These are phyloP conservation scores for Penicillium sp. DNA, from an alignment of 2,329 filamentous ascomycete genomes.

Conservation along the genomic window DNA sequence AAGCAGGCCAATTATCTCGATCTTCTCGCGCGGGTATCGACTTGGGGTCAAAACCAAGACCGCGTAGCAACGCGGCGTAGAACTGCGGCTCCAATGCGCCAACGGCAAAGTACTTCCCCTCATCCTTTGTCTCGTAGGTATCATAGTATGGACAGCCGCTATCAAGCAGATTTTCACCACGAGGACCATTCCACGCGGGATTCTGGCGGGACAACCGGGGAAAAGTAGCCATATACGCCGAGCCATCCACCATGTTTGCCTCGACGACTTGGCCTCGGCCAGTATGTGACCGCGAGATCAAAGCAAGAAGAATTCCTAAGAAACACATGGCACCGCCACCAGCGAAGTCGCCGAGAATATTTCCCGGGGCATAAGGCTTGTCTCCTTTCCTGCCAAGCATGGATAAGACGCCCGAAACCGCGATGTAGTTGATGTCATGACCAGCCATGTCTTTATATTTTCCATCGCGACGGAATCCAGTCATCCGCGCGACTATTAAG, in stretches of 20 bases:
- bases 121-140: conserved; percentile 77
- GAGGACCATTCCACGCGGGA: conserved; percentile 54
- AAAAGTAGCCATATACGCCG: conserved; percentile 70
- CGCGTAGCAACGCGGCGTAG: conserved; percentile 61
- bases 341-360: conserved; percentile 85
- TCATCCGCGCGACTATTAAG: conserved; percentile 78
- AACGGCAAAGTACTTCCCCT: conserved; percentile 70
- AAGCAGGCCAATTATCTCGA: conserved; percentile 59
- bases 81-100: conserved; percentile 87
- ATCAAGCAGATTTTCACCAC: conserved; percentile 75
- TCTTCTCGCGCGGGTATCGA: conserved; percentile 52
- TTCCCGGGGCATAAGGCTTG: conserved; percentile 71
- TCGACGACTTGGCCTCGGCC: conserved; percentile 83
- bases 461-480: conserved; percentile 82
- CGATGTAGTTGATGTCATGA: conserved; percentile 95
- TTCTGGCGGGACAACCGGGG: conserved; percentile 62
- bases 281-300: conserved; percentile 58
- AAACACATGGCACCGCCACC: conserved; percentile 80
- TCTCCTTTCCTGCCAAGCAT: conserved; percentile 66
- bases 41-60: conserved; percentile 54
- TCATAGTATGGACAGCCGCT: conserved; percentile 83
- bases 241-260: conserved; percentile 94
- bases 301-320: conserved; percentile 72
- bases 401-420: conserved; percentile 71
- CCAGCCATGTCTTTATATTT: conserved; percentile 83